Evolutionary conservation across 2,329 filamentous ascomycete species (phyloP).

Genomic region (Colletotrichum sp.): DNA sequence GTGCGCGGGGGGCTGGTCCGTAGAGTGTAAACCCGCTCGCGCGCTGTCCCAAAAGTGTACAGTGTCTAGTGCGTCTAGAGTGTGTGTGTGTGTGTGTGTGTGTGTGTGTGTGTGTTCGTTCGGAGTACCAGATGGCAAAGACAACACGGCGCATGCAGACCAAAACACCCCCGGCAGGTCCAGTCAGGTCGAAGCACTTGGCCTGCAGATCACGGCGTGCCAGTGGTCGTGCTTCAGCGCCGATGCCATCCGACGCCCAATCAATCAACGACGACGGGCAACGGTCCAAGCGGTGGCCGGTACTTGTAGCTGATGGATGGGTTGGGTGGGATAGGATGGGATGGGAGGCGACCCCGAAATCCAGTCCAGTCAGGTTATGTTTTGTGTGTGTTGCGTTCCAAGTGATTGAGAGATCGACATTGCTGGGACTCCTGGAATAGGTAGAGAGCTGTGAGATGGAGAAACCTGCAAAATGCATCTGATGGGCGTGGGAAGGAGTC

Average conservation of each 20-base stretch:
- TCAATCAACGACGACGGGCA: not conserved
- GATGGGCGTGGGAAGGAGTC: not conserved
- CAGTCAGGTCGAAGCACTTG: slow-evolving; percentile 11
- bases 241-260: slow-evolving; percentile 9
- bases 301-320: not conserved
- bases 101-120: not conserved
- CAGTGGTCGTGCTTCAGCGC: slow-evolving; percentile 1
- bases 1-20: too few species aligned
- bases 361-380: not conserved
- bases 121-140: not conserved
- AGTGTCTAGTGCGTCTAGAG: too few species aligned
- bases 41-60: too few species aligned
- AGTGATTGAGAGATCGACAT: not conserved
- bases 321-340: not conserved
- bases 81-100: too few species aligned
- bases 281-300: not conserved
- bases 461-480: not conserved
- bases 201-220: slow-evolving; percentile 13
- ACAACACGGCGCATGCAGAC: not conserved
- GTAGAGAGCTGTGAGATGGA: not conserved
- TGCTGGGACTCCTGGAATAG: too few species aligned
- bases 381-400: not conserved
- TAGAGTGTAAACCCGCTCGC: too few species aligned
- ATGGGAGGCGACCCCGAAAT: not conserved
- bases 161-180: not conserved